Conservation (phyloP, 2,329 filamentous ascomycete genomes). For the Aspergillus neotritici region DNA sequence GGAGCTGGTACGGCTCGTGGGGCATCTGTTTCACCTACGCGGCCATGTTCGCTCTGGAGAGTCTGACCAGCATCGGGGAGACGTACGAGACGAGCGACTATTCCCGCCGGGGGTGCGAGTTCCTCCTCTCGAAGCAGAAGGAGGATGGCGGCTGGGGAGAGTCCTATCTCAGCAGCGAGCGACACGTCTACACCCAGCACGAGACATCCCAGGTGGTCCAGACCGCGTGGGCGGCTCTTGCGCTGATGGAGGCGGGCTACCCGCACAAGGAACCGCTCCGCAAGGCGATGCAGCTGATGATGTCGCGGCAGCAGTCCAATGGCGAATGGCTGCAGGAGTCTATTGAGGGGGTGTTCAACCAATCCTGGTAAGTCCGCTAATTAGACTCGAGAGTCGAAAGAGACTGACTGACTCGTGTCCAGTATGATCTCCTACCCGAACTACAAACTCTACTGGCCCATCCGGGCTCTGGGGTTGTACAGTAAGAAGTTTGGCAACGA, state of each 20-base stretch:
- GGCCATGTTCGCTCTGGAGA: constrained; percentile 91
- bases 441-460: constrained; percentile 94
- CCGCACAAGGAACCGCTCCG: constrained; percentile 67
- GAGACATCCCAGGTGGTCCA: constrained; percentile 83
- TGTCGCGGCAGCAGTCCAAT: constrained; percentile 76
- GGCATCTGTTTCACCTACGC: constrained; percentile 98
- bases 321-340: constrained; percentile 94
- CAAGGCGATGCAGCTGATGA: constrained; percentile 71
- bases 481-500: constrained; percentile 64
- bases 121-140: constrained; percentile 77
- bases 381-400: background rate
- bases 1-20: constrained; percentile 98
- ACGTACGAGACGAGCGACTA: constrained; percentile 67
- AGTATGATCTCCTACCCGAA: constrained; percentile 98
- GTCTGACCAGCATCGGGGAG: constrained; percentile 74
- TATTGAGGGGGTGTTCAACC: constrained; percentile 98
- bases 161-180: constrained; percentile 81
- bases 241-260: constrained; percentile 74
- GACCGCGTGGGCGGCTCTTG: constrained; percentile 85
- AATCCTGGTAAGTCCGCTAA: constrained; percentile 66
- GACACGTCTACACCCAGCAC: constrained; percentile 68
- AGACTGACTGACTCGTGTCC: constrained; percentile 19
- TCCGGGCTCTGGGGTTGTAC: constrained; percentile 92
- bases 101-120: constrained; percentile 72
- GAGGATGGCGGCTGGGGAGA: constrained; percentile 95